Conservation (phyloP, 148 eudicot genomes). For the Rhododendron simsii region DNA sequence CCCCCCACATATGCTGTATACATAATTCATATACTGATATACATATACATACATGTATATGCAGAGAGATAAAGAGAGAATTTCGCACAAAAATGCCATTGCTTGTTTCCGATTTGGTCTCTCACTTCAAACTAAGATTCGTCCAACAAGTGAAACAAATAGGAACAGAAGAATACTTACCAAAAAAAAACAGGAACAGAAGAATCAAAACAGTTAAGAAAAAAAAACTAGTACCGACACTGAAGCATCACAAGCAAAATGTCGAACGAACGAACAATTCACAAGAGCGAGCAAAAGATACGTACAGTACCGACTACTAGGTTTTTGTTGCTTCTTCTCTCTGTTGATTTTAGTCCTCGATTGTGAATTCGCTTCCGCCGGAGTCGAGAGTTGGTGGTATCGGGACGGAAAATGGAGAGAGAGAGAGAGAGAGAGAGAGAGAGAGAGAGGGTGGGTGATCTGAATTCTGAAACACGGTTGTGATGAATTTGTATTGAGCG, state of each 20-base stretch:
- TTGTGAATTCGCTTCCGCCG: not conserved
- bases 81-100: not conserved
- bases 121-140: not conserved
- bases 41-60: not conserved
- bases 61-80: not conserved
- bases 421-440: slow-evolving; percentile 17
- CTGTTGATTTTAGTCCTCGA: slow-evolving; percentile 1
- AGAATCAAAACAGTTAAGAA: not conserved
- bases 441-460: slow-evolving; percentile 11
- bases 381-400: not conserved
- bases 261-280: not conserved
- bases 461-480: not conserved
- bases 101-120: not conserved
- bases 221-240: not conserved
- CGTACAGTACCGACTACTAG: not conserved
- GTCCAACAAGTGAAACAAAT: not conserved
- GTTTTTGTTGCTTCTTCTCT: not conserved
- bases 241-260: not conserved
- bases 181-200: too few relatives aligned
- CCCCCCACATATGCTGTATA: not conserved
- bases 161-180: not conserved
- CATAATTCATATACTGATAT: not conserved
- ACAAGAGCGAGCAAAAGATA: not conserved
- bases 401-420: not conserved
- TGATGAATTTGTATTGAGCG: not conserved